These are phyloP conservation scores for Stephania yunnanensis DNA, from an alignment of 164 flowering plant genomes.

Conservation along the genomic window DNA sequence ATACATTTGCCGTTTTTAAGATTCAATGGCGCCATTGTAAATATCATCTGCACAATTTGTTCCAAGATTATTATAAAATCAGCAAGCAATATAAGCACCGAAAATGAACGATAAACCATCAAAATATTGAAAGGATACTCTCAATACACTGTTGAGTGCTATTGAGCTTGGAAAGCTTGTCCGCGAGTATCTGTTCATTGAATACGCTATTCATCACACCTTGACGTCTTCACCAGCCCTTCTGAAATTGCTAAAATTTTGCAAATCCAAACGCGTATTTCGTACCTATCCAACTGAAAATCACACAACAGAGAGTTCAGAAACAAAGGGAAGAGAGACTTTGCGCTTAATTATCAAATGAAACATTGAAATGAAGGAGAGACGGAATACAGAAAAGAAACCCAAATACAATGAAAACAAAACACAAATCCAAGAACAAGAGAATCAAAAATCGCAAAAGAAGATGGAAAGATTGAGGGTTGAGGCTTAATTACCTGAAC, in stretches of 20 bases:
- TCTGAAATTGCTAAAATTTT: background rate
- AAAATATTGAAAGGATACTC: slow-evolving; percentile 58
- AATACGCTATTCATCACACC: slow-evolving; percentile 85
- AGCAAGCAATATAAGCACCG: background rate
- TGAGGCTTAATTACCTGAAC: background rate
- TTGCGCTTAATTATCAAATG: background rate
- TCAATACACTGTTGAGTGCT: slow-evolving; percentile 94
- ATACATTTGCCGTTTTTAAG: background rate
- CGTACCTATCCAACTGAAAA: background rate
- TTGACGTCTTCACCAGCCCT: background rate
- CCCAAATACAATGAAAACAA: background rate
- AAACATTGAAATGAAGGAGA: background rate
- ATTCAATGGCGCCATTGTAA: background rate
- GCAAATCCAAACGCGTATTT: background rate
- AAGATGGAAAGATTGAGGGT: background rate
- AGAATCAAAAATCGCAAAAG: background rate
- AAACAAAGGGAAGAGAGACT: background rate
- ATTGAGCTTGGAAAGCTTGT: slow-evolving; percentile 95
- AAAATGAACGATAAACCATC: background rate
- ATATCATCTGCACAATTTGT: background rate
- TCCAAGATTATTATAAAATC: background rate
- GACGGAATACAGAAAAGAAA: background rate
- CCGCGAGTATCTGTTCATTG: slow-evolving; percentile 80
- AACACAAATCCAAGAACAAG: background rate
- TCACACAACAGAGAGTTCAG: background rate